Evolutionary conservation across 2,329 filamentous ascomycete species (phyloP).

Genomic region (Gremmenia infestans): DNA sequence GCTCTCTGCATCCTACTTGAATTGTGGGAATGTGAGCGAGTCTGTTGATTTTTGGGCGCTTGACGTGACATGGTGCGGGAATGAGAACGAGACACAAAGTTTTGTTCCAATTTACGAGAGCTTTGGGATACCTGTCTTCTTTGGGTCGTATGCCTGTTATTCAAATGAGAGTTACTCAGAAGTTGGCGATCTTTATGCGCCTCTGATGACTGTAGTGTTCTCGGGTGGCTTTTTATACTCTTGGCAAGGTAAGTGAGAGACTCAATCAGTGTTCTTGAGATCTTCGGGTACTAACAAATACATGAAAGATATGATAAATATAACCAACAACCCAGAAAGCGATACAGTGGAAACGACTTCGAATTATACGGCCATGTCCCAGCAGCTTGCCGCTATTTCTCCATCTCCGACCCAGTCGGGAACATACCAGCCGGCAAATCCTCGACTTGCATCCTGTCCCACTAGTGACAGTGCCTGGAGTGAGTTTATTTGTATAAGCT

Average conservation of each 20-base stretch:
- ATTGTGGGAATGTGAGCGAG: slow-evolving; percentile 61
- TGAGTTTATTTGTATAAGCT: neutral
- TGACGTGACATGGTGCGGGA: slow-evolving; percentile 59
- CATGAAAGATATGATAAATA: neutral
- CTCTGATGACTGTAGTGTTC: slow-evolving; percentile 82
- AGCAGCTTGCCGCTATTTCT: neutral
- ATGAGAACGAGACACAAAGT: slow-evolving; percentile 41
- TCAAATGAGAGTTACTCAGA: slow-evolving; percentile 74
- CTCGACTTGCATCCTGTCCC: slow-evolving; percentile 12
- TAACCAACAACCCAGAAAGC: too few relatives aligned
- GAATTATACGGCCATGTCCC: too few relatives aligned
- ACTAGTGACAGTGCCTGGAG: slow-evolving; percentile 15
- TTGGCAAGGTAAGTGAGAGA: slow-evolving; percentile 66
- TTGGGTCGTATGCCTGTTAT: slow-evolving; percentile 89
- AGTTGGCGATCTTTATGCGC: slow-evolving; percentile 69
- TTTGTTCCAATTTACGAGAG: slow-evolving; percentile 61
- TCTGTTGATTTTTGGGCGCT: slow-evolving; percentile 62
- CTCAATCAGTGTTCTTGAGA: slow-evolving; percentile 72
- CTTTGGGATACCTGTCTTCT: slow-evolving; percentile 57
- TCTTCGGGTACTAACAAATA: slow-evolving; percentile 51
- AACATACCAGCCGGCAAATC: neutral
- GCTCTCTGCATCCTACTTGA: slow-evolving; percentile 65
- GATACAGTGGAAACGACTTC: too few relatives aligned
- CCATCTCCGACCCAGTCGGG: neutral
- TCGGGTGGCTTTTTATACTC: slow-evolving; percentile 66